phyloP scores from a whole-genome alignment of 805 yeast species.

The Naumovozyma castellii region DNA sequence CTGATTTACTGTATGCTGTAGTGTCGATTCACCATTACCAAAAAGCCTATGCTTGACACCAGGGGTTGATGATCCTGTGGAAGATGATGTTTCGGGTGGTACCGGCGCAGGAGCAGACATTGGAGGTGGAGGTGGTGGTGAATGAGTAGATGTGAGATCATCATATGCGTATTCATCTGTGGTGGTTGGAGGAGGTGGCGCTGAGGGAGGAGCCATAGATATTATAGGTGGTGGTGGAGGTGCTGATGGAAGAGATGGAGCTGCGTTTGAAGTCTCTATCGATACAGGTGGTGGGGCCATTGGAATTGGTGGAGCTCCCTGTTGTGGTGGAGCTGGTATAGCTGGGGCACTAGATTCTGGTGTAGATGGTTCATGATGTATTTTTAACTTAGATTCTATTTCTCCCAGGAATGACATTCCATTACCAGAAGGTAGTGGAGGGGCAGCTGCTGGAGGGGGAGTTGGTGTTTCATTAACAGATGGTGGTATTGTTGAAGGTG shows the following conservation, averaged over 20 bases:
- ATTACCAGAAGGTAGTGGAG: slow-evolving; percentile 8
- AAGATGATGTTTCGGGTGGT: slow-evolving; percentile 20
- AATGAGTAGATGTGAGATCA: slow-evolving; percentile 8
- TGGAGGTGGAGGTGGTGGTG: slow-evolving; percentile 17
- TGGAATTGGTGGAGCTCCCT: slow-evolving; percentile 11
- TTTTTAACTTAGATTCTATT: slow-evolving; percentile 21
- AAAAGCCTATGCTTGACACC: slow-evolving; percentile 24
- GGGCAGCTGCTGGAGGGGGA: slow-evolving; percentile 12
- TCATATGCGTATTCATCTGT: slow-evolving; percentile 7
- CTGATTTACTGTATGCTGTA: slow-evolving; percentile 22
- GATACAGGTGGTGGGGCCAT: slow-evolving; percentile 7
- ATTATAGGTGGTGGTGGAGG: slow-evolving; percentile 23
- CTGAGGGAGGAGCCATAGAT: slow-evolving; percentile 27
- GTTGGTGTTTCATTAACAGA: slow-evolving; percentile 6
- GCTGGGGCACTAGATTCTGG: slow-evolving; percentile 7
- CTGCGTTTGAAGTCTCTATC: no score
- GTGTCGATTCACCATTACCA: slow-evolving; percentile 21
- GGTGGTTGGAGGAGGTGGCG: slow-evolving; percentile 9
- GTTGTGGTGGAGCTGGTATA: slow-evolving; percentile 12
- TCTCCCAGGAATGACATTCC: slow-evolving; percentile 26
- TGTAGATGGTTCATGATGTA: slow-evolving; percentile 6
- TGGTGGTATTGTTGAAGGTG: slow-evolving; percentile 10
- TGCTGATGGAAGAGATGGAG: slow-evolving; percentile 14
- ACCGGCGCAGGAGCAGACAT: slow-evolving; percentile 10
- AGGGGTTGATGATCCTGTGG: slow-evolving; percentile 12